Conservation (phyloP, 1,284 basidiomycete species). For the Tylopilus sp. region DNA sequence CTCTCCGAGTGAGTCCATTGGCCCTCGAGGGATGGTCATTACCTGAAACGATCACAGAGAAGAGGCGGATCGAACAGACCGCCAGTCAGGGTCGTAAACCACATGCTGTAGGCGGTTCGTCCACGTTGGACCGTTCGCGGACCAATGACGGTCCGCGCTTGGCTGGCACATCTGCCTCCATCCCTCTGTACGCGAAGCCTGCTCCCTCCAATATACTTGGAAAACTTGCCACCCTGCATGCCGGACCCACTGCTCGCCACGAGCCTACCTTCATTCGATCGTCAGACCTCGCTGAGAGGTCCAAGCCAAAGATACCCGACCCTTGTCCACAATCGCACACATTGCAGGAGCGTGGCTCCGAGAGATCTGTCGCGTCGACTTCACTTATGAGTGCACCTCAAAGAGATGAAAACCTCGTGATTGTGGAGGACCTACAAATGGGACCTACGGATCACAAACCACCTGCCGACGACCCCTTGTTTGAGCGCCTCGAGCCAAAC, state of each 20-base stretch:
- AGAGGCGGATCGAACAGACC: conserved; percentile 33
- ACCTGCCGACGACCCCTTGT: conserved; percentile 67
- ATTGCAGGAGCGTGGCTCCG: conserved; percentile 11
- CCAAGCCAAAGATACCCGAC: conserved; percentile 13
- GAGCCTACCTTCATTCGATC: conserved; percentile 24
- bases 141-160: conserved; percentile 7
- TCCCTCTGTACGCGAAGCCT: conserved; percentile 21
- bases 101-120: conserved; percentile 4
- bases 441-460: conserved; percentile 75
- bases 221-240: conserved; percentile 28
- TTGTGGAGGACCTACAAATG: conserved; percentile 71
- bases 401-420: conserved; percentile 66
- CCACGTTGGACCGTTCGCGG: conserved; percentile 17
- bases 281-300: conserved; percentile 22
- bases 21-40: conserved; percentile 12
- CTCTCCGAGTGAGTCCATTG: conserved; percentile 58
- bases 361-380: conserved; percentile 17
- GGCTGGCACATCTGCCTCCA: conserved; percentile 1
- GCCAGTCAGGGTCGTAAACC: conserved; percentile 21
- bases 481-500: conserved; percentile 81
- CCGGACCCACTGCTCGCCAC: conserved; percentile 18
- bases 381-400: conserved; percentile 22
- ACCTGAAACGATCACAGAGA: conserved; percentile 40
- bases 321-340: background rate
- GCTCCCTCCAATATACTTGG: conserved; percentile 30